Percentiles rank a stretch among this genome's conserved stretches.
Conservation (phyloP, 768 basidiomycete species). For the Lactarius evosmus region DNA sequence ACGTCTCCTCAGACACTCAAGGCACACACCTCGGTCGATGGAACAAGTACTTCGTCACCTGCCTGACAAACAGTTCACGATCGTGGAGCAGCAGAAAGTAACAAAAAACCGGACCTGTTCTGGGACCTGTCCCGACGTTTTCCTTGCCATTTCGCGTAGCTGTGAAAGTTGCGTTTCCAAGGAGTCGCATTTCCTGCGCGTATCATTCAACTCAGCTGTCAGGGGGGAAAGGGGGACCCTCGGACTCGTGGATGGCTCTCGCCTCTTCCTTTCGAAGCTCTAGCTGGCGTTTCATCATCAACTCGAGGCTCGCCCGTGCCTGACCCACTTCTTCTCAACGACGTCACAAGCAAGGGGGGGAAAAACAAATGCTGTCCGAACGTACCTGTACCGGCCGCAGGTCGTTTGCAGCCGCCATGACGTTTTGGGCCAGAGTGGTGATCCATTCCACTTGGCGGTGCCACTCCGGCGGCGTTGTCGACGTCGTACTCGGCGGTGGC, state of each 20-base stretch:
- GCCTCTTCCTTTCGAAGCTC: slow-evolving; percentile 75
- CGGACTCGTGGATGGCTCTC: slow-evolving; percentile 62
- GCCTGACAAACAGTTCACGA: neutral
- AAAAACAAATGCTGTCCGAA: slow-evolving; percentile 22
- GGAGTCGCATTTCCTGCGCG: slow-evolving; percentile 65
- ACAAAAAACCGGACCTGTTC: slow-evolving; percentile 21
- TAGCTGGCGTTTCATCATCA: slow-evolving; percentile 77
- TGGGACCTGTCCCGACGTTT: slow-evolving; percentile 15
- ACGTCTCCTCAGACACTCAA: neutral
- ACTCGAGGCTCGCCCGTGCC: slow-evolving; percentile 79
- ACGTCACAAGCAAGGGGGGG: slow-evolving; percentile 2
- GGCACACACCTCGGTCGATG: slow-evolving; percentile 10
- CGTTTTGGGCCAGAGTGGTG: slow-evolving; percentile 73
- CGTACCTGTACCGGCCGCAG: slow-evolving; percentile 80
- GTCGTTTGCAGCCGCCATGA: slow-evolving; percentile 89
- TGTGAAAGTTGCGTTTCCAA: slow-evolving; percentile 62
- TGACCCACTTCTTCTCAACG: slow-evolving; percentile 32
- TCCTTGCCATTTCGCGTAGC: slow-evolving; percentile 38
- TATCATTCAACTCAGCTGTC: neutral
- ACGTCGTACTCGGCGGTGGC: slow-evolving; percentile 53
- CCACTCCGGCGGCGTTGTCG: slow-evolving; percentile 61
- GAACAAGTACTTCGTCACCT: neutral
- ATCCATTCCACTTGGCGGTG: slow-evolving; percentile 78
- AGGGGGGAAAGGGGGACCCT: slow-evolving; percentile 8
- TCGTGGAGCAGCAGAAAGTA: too few relatives aligned